Evolutionary conservation across 768 basidiomycete genomes (phyloP), one percentile per base, ranked within the genome.

Genomic region (Hydnum rufescens): DNA sequence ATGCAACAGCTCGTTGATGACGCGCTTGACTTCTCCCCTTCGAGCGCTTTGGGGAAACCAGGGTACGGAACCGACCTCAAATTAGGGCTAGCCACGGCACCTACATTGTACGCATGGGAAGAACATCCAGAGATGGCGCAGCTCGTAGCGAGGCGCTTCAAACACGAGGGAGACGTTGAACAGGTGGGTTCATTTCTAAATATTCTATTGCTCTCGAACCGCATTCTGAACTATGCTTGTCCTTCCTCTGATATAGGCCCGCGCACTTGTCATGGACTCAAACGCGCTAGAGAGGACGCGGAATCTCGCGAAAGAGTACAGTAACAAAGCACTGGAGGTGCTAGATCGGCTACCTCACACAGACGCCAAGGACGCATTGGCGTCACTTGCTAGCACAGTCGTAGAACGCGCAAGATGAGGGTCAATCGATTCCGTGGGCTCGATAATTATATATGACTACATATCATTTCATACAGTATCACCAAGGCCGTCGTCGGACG

Each of bases 21-120:
- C 62, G 75, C 90, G 32, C 70, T 99, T 2, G 95, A 97, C 67
- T 97, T 88, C 62, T 83, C 90, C 48, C 77, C 82, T 0, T 80
- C 80, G 6, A 72, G 76, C 3, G 65, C 70, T 0, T 75, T 97
- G 8, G 93, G 93, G 32, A 97, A 97, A 68, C 95, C 95, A 0
- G 63, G 62, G 22, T 78, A 80, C 0, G 85, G 84, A 18, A 82
- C 87, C 1, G 88, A 90, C 63, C 70, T 89, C 16, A 75, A 79
- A 52, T 67, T 89, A 0, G 86, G 87, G 0, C 71, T 89, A 52
- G 85, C 95, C 3, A 87, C 85, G 0, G 90, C 79, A 2, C 90
- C 90, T 0, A 76, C 78, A 1, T 65, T 95, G 32, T 93, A 81
- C 61, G 89, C 92, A 19, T 82, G 80, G 64, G 85, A 90, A 63